These are phyloP conservation scores for Diphasiastrum complanatum DNA, from an alignment of 83 land plant genomes.

Conservation along the genomic window DNA sequence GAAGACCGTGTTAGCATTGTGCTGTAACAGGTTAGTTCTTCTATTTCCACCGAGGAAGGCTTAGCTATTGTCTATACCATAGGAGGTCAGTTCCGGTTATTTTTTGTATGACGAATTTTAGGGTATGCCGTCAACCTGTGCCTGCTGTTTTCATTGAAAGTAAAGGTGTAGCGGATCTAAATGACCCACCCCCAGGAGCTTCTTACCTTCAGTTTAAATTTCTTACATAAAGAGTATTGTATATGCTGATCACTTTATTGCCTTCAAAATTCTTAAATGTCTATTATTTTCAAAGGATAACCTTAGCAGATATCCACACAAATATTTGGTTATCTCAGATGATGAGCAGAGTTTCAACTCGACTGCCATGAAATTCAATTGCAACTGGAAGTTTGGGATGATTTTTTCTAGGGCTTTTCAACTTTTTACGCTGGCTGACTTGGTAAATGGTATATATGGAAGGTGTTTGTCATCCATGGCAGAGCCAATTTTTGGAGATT, in stretches of 20 bases:
- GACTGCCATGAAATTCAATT: too few relatives aligned
- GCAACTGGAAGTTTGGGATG: too few relatives aligned
- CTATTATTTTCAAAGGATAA: not conserved
- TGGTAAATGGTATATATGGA: not conserved
- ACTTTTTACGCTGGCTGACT: not conserved
- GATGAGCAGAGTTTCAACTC: too few relatives aligned
- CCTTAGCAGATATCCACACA: too few relatives aligned
- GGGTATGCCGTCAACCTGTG: not conserved
- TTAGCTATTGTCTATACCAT: too few relatives aligned
- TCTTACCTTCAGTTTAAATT: too few relatives aligned
- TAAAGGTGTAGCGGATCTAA: not conserved
- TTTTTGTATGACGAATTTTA: too few relatives aligned
- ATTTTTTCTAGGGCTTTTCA: not conserved
- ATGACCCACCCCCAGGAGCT: too few relatives aligned
- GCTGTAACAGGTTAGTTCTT: slow-evolving; percentile 27
- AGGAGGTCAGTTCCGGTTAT: too few relatives aligned
- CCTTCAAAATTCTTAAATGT: not conserved
- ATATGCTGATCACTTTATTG: not conserved
- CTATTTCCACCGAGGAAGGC: too few relatives aligned
- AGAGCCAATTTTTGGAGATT: slow-evolving; percentile 27
- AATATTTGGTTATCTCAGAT: too few relatives aligned
- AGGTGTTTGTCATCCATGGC: slow-evolving; percentile 34
- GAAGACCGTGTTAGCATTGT: slow-evolving; percentile 21
- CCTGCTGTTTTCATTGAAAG: not conserved
- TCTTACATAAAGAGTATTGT: too few relatives aligned